These are phyloP conservation scores for Ustilago xerochloae DNA, from an alignment of 1,284 basidiomycete genomes.

Conservation along the genomic window DNA sequence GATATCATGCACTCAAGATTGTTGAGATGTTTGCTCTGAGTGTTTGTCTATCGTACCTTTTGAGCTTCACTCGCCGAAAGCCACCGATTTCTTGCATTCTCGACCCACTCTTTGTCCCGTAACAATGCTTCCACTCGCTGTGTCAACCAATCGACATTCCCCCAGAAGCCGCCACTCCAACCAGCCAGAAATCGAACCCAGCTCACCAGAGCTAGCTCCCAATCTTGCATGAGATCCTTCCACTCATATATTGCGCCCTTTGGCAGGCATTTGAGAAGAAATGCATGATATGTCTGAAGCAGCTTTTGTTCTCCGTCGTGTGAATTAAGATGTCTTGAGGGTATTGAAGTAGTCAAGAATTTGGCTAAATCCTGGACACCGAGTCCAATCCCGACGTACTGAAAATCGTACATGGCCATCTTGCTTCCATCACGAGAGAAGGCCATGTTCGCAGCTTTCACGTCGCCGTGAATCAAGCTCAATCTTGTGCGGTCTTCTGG, in stretches of 20 bases:
- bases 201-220: conserved; percentile 43
- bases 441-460: conserved; percentile 55
- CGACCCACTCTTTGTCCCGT: conserved; percentile 22
- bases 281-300: conserved; percentile 24
- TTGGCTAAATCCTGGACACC: conserved; percentile 52
- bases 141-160: conserved; percentile 46
- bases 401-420: conserved; percentile 56
- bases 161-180: conserved; percentile 53
- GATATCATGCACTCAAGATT: not conserved
- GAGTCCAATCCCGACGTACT: conserved; percentile 49
- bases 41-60: not conserved
- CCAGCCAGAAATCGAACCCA: conserved; percentile 53
- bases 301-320: conserved; percentile 13
- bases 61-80: conserved; percentile 5
- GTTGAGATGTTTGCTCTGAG: not conserved
- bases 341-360: conserved; percentile 45
- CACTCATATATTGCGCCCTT: conserved; percentile 20
- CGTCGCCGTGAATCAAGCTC: conserved; percentile 54
- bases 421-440: conserved; percentile 7
- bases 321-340: not conserved
- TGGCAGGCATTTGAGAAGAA: conserved; percentile 2
- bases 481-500: conserved; percentile 1
- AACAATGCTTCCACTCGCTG: conserved; percentile 27
- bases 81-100: not conserved
- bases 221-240: conserved; percentile 26